Evolutionary conservation across 2,329 filamentous ascomycete species (phyloP), one percentile per base, ranked within the genome.

Genomic region (Aspergillus melleus): DNA sequence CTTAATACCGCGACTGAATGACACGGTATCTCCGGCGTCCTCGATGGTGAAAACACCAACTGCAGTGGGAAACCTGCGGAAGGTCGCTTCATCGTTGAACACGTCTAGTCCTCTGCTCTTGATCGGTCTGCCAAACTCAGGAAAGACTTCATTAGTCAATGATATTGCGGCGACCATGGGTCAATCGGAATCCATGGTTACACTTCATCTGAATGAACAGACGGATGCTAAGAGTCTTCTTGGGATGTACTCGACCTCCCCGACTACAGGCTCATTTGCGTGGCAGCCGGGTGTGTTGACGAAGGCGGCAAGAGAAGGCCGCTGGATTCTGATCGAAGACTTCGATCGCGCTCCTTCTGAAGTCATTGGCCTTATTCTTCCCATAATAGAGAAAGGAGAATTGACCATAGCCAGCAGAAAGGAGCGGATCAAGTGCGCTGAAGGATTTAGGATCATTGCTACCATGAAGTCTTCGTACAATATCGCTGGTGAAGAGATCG

Each of bases 311-410:
- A 89, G 86, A 70, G 94, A 99, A 80, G 96, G 95, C 16, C 86
- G 94, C 70, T 99, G 95, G 96, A 90, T 99, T 6, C 82, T 99
- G 65, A 96, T 99, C 60, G 96, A 99, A 76, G 96, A 99, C 75
- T 83, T 99, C 46, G 93, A 99, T 73, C 88, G 94, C 63, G 95
- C 95, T 11, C 95, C 96, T 4, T 94, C 91, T 65, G 95, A 99
- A 76, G 91, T 99, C 52, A 88, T 99, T 74, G 96, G 94, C 73
- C 92, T 93, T 14, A 84, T 99, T 29, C 82, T 99, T 26, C 95
- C 96, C 10, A 83, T 99, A 9, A 93, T 99, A 61, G 95, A 99
- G 76, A 87, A 90, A 61, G 88, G 91, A n/a, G 92, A 97, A 73
- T 84, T 99, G 14, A 82, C 96, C 4, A 92, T 99, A 30, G 91